phyloP scores from a whole-genome alignment of 257 asterid species.

The Craterostigma plantagineum region DNA sequence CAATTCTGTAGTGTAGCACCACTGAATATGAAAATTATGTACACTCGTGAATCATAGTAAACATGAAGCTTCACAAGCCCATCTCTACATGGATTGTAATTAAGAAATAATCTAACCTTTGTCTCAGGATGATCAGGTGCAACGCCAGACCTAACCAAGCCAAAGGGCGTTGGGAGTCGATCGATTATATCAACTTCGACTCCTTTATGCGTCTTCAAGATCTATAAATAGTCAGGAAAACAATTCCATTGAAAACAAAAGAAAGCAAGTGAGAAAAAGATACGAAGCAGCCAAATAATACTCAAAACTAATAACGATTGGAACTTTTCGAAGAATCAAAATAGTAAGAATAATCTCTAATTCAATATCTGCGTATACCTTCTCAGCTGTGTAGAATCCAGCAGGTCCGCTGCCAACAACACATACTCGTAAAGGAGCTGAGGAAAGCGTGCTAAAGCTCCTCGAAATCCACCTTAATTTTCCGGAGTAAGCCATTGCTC shows the following conservation, averaged over 20 bases:
- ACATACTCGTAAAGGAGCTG: slow-evolving; percentile 45
- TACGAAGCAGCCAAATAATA: not conserved
- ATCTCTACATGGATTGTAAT: not conserved
- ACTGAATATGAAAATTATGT: too few relatives aligned
- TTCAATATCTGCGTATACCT: too few relatives aligned
- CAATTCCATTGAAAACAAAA: not conserved
- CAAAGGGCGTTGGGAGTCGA: slow-evolving; percentile 86
- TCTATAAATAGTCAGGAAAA: slow-evolving; percentile 11
- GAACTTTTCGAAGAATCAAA: too few relatives aligned
- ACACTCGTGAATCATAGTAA: not conserved
- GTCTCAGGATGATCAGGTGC: slow-evolving; percentile 99
- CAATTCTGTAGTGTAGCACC: too few relatives aligned
- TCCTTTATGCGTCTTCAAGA: slow-evolving; percentile 54
- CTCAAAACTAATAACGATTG: too few relatives aligned
- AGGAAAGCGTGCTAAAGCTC: slow-evolving; percentile 26
- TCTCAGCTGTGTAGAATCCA: slow-evolving; percentile 82
- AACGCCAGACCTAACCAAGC: slow-evolving; percentile 86
- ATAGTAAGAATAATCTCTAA: too few relatives aligned
- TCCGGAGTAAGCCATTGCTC: slow-evolving; percentile 18
- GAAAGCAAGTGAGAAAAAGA: not conserved
- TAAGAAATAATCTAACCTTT: slow-evolving; percentile 47
- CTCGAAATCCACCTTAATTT: slow-evolving; percentile 20
- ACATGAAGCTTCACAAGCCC: too few relatives aligned
- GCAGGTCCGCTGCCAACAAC: slow-evolving; percentile 96
- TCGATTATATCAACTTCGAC: slow-evolving; percentile 82